These are phyloP conservation scores for Cystobasidium ongulense DNA, from an alignment of 768 basidiomycete species.

Conservation along the genomic window DNA sequence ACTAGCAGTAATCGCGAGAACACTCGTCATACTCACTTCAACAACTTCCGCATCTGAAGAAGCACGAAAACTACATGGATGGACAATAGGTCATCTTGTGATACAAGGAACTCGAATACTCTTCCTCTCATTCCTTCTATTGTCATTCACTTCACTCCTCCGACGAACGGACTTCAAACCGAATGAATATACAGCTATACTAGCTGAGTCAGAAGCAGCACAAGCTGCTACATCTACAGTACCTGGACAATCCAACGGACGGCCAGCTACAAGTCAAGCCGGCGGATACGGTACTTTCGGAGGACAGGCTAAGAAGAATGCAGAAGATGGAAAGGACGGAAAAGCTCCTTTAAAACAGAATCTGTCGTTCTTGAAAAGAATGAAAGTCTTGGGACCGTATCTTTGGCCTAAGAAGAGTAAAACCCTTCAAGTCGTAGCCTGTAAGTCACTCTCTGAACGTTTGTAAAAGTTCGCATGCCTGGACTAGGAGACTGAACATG, in stretches of 20 bases:
- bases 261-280: background rate
- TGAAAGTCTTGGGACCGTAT: conserved; percentile 64
- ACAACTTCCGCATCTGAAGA: background rate
- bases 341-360: background rate
- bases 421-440: conserved; percentile 61
- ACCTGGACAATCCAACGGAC: background rate
- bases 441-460: background rate
- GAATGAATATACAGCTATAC: conserved; percentile 15
- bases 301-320: background rate
- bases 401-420: conserved; percentile 69
- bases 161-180: conserved; percentile 1
- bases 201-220: background rate
- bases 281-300: conserved; percentile 13
- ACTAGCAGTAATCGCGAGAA: background rate
- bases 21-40: background rate
- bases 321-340: conserved; percentile 1
- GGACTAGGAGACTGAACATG: background rate
- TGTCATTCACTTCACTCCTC: background rate
- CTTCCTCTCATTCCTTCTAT: background rate
- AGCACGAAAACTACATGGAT: background rate
- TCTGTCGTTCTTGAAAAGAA: conserved; percentile 47
- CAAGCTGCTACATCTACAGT: background rate
- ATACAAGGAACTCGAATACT: background rate
- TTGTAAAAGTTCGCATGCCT: background rate
- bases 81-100: conserved; percentile 10